These are phyloP conservation scores for Colletotrichum sp. DNA, from an alignment of 2,329 filamentous ascomycete species.

Conservation along the genomic window DNA sequence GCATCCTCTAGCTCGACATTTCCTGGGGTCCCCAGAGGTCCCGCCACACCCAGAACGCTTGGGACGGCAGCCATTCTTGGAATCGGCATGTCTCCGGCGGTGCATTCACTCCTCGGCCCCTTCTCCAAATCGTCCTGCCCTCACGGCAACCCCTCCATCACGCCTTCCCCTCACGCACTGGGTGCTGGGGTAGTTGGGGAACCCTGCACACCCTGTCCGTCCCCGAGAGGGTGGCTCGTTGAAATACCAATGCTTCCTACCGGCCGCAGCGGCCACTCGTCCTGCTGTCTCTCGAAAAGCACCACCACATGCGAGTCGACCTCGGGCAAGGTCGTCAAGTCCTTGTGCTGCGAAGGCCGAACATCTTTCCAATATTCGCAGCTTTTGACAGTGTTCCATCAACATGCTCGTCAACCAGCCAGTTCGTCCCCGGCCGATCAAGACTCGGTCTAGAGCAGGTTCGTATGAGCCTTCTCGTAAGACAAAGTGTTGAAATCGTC, in stretches of 20 bases:
- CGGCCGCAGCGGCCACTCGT: not conserved
- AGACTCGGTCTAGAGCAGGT: constrained; percentile 23
- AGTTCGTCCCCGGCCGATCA: constrained; percentile 18
- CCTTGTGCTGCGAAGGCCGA: not conserved
- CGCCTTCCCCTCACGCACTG: constrained; percentile 15
- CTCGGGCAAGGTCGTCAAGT: not conserved
- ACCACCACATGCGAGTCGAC: not conserved
- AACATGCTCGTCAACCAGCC: constrained; percentile 21
- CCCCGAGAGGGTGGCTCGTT: not conserved
- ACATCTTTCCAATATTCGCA: not conserved
- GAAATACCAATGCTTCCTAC: constrained; percentile 2
- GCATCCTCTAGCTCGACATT: not conserved
- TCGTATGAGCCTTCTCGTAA: not conserved
- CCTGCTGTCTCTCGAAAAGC: not conserved
- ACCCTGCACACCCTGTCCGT: not conserved
- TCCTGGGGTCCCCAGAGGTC: constrained; percentile 5
- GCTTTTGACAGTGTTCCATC: not conserved
- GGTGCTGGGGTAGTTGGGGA: constrained; percentile 8
- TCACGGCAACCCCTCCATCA: not conserved
- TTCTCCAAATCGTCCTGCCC: constrained; percentile 9
- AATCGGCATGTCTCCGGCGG: not conserved
- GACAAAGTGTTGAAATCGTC: not conserved
- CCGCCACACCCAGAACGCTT: not conserved
- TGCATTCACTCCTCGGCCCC: not conserved
- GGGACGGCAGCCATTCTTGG: not conserved